Evolutionary conservation across 139 green algal species (phyloP), one percentile per base, ranked within the genome.

Genomic region (Eudorina sp.): DNA sequence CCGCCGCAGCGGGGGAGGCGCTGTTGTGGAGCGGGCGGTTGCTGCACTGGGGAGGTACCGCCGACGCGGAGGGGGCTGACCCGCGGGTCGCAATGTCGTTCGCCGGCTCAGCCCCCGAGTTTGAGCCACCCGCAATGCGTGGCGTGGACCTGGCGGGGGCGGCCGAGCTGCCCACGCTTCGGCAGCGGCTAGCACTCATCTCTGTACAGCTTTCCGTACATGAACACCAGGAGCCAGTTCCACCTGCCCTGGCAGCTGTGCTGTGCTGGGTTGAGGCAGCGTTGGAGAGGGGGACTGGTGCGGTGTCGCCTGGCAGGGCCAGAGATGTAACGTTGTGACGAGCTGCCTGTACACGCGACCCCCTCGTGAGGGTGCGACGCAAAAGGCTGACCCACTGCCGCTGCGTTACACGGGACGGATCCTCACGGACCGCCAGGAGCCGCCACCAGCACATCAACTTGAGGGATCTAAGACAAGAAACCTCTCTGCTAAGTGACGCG

Each of bases 11-110:
- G 3, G 75, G 75, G 21, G 75, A 83, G 75, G 48, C 75, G 31
- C 75, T 83, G n/a, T 2, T 83, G 14, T 83, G 75, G 75, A 83
- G 48, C 75, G 75, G 75, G 31, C n/a, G 48, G 46, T 34, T 83
- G 48, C 75, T 83, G 75, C 75, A 83, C 31, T 83, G 75, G 75
- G 75, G 75, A 5, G 48, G 75, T 31, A 31, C 53, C 25, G 75
- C 75, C 23, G 75, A 83, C n/a, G 31, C 25, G 14, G 74, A 66
- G 14, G 11, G 4, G 36, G 5, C 68, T 4, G 68, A 46, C 40
- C 48, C 75, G 3, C 75, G 48, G 2, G 53, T 83, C 16, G 31
- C 31, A 18, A 48, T 83, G 75, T 83, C 75, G 4, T 83, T 83
- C 31, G 75, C 75, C 27, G 48, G n/a, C 4, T 31, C n/a, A 0